These are phyloP conservation scores for Dentipellis fragilis DNA, from an alignment of 768 basidiomycete genomes.

Conservation along the genomic window DNA sequence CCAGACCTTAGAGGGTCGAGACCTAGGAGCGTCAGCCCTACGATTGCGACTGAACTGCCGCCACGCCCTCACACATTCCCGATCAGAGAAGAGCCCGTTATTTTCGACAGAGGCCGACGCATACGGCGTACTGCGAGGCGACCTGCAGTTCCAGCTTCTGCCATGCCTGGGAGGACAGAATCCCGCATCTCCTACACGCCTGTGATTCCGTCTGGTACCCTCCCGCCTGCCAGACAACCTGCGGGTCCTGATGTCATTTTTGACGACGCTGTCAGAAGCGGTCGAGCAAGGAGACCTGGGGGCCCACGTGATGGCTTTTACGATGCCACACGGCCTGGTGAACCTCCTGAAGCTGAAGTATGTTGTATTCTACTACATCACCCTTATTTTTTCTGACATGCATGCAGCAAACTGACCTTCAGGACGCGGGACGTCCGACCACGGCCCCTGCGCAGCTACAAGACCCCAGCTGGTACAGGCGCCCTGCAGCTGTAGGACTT, in stretches of 20 bases:
- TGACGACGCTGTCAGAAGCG: not conserved
- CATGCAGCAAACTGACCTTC: not conserved
- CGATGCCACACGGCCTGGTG: not conserved
- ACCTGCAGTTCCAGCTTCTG: not conserved
- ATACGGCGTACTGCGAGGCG: not conserved
- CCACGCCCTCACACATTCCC: constrained; percentile 16
- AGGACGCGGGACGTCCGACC: not conserved
- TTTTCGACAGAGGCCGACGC: not conserved
- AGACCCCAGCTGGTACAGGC: not conserved
- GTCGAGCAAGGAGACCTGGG: not conserved
- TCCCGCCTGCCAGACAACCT: not conserved
- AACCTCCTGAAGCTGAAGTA: not conserved
- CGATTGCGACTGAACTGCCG: constrained; percentile 20
- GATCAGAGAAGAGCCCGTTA: not conserved
- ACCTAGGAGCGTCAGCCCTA: constrained; percentile 33
- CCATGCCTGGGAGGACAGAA: not conserved
- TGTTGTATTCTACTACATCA: not conserved
- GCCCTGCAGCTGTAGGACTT: not conserved
- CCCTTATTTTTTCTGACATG: not conserved
- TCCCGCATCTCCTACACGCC: not conserved
- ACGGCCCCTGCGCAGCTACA: not conserved
- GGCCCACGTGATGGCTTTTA: not conserved
- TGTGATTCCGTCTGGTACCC: not conserved
- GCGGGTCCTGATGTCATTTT: not conserved
- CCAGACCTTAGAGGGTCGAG: constrained; percentile 29